A percentile compares a stretch with the other conserved stretches of the same genome.
Evolutionary conservation across 129 eudicot species (phyloP).

Genomic region (Pulicaria dysenterica): DNA sequence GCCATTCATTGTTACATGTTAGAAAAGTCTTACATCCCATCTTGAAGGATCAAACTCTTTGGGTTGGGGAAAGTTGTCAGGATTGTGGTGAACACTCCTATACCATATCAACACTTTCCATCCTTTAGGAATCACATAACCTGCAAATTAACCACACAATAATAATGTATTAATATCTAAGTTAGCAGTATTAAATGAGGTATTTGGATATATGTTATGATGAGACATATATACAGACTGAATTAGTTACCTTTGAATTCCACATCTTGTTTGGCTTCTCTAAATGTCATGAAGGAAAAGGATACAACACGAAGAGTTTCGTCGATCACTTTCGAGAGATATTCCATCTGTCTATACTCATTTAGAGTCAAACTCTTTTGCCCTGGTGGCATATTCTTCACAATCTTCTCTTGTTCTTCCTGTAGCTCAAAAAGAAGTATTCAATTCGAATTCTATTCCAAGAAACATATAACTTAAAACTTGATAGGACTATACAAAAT

Average conservation of each 20-base stretch:
- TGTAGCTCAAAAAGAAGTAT: no score
- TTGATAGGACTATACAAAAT: no score
- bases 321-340: slow-evolving; percentile 84
- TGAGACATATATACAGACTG: not conserved
- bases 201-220: not conserved
- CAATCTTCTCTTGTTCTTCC: slow-evolving; percentile 83
- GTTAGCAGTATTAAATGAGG: not conserved
- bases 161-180: not conserved
- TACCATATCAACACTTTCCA: slow-evolving; percentile 91
- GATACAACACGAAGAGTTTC: slow-evolving; percentile 86
- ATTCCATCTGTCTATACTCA: slow-evolving; percentile 76
- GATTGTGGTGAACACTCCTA: slow-evolving; percentile 61
- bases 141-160: slow-evolving; percentile 30
- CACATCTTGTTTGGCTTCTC: slow-evolving; percentile 75
- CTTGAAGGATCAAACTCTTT: slow-evolving; percentile 70
- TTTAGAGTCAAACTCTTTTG: slow-evolving; percentile 69
- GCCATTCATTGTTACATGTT: slow-evolving; percentile 4
- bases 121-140: slow-evolving; percentile 84
- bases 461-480: no score
- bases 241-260: slow-evolving; percentile 47
- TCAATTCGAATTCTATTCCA: no score
- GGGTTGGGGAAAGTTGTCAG: slow-evolving; percentile 60
- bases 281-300: slow-evolving; percentile 65
- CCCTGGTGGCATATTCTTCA: slow-evolving; percentile 58
- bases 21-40: slow-evolving; percentile 73